A percentile compares a stretch with the other conserved stretches of the same genome.
Conservation (phyloP, 2,329 filamentous ascomycete genomes). For the Penicillium aurantiogriseum region DNA sequence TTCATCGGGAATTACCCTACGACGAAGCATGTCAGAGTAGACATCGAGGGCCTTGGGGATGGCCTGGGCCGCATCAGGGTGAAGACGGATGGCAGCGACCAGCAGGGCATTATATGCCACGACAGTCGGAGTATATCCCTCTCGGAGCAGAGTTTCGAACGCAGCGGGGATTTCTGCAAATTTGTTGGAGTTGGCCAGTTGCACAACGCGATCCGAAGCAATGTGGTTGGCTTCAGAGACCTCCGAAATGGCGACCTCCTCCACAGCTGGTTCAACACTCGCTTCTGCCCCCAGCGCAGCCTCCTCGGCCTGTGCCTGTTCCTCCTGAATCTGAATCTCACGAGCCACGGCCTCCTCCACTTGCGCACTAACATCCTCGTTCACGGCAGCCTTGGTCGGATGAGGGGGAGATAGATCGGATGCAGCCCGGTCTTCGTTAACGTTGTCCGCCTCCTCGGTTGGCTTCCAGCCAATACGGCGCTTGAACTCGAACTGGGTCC, state of each 20-base stretch:
- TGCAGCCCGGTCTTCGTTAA: conserved; percentile 26
- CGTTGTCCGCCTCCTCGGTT: conserved; percentile 40
- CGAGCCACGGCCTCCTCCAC: conserved; percentile 81
- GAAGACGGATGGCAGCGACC: conserved; percentile 77
- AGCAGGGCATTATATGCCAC: conserved; percentile 91
- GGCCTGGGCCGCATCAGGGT: conserved; percentile 74
- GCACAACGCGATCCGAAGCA: conserved; percentile 75
- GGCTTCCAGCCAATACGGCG: conserved; percentile 86
- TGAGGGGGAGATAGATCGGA: conserved; percentile 58
- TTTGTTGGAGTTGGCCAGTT: conserved; percentile 67
- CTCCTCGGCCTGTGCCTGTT: conserved; percentile 47
- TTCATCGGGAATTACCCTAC: conserved; percentile 75
- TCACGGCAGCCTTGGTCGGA: conserved; percentile 53
- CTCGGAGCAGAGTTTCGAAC: conserved; percentile 85
- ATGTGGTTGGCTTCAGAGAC: conserved; percentile 61
- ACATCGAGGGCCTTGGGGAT: conserved; percentile 91
- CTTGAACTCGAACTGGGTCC: conserved; percentile 87
- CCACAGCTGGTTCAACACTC: conserved; percentile 28
- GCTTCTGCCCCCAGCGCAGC: conserved; percentile 34
- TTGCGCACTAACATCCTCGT: conserved; percentile 62
- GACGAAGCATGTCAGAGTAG: conserved; percentile 92
- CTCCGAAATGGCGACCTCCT: conserved; percentile 39
- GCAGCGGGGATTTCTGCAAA: conserved; percentile 86
- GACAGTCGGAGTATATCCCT: conserved; percentile 75
- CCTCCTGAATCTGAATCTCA: conserved; percentile 66